Percentiles rank a stretch among this genome's conserved stretches.
phyloP scores from a whole-genome alignment of 495 filamentous ascomycete genomes.

The Tuber indicum region DNA sequence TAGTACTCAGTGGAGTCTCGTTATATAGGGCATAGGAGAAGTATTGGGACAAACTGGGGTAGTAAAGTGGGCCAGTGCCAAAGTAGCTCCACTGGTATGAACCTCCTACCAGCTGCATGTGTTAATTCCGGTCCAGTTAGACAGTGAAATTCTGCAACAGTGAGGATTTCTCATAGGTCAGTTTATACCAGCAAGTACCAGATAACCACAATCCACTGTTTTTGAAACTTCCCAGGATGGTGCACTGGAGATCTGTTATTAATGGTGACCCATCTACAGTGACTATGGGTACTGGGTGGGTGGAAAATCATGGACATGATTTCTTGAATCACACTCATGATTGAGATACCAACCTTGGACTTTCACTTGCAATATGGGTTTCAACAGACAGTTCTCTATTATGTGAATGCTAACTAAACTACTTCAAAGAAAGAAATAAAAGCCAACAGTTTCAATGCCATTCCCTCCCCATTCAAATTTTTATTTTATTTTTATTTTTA shows the following conservation, averaged over 20 bases:
- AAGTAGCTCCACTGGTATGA: no score
- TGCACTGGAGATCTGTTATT: neutral
- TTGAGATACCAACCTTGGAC: neutral
- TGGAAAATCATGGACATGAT: neutral
- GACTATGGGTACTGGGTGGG: neutral
- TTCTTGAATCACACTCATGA: neutral
- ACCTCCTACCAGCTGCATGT: neutral
- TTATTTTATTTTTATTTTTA: neutral
- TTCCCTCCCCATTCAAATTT: neutral
- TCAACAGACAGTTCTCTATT: neutral
- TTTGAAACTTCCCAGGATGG: neutral
- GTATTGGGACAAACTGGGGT: no score
- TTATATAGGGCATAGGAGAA: no score
- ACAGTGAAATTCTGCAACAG: neutral
- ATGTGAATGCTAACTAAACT: neutral
- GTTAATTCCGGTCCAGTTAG: neutral
- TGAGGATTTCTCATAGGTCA: neutral
- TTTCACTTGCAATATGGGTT: neutral
- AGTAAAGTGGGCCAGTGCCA: no score
- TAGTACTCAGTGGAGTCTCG: no score
- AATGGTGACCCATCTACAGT: neutral
- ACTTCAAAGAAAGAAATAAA: neutral
- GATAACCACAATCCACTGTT: neutral
- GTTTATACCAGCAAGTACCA: neutral
- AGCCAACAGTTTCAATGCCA: neutral